Base-by-base conservation (phyloP, 1,284 basidiomycete genomes). In the Laetiporus sulphureus region DNA sequence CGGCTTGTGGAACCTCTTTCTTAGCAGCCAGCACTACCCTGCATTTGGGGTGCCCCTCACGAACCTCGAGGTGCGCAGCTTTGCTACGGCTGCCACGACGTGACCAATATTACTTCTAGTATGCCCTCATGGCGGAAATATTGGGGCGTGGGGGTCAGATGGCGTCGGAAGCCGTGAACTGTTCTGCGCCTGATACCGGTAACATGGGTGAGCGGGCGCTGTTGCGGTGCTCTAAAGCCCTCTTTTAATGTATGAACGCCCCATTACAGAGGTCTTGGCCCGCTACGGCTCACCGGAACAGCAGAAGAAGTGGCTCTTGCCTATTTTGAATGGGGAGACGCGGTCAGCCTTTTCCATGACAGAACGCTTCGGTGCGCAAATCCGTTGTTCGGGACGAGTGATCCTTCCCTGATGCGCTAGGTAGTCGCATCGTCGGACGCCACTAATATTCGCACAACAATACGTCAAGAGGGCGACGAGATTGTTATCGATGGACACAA, bases 401-500 rank as follows among this genome's bases (percentile, higher is more conserved):
- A n/a, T n/a, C n/a, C n/a, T n/a, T n/a, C n/a, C n/a, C n/a, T 38
- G 16, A 6, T 11, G 24, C 29, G 3, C n/a, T 18, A 21, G 34
- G 5, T 49, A 92, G 91, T 96, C 46, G 84, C 93, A 22, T 95
- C 92, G 3, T 96, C 93, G 12, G 93, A 97, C 63, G 95, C 95
- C 3, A 96, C 87, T 42, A 99, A 99, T 64, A 93, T 99, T 52
- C 79, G 79, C 45, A 95, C 91, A 12, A 91, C 89, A 23, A 92
- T 95, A 46, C 76, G 79, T 35, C 75, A 79, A 50, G 87, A 94
- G 60, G 91, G 91, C 35, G 69, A 92, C 56, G 84, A 93, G 50
- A 90, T 98, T 51, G 83, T 96, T 48, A 83, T 99, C 54, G 94
- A 90, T 57, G 95, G 95, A 1, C 92, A 95, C 67, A 99, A 99